Conservation (phyloP, 805 yeast genomes). For the Tetrapisispora taiwanensis region DNA sequence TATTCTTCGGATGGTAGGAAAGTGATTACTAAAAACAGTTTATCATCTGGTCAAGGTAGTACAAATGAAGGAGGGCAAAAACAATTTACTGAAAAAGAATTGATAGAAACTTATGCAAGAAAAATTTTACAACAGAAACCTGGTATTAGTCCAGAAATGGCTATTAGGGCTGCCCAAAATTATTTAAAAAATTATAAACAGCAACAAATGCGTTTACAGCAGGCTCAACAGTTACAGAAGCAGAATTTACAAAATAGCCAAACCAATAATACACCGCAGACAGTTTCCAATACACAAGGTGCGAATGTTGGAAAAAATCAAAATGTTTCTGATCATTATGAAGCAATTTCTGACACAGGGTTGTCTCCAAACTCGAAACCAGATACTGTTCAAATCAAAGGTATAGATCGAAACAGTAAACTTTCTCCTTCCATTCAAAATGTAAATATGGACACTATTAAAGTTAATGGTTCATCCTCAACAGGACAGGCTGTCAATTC, state of each 20-base stretch:
- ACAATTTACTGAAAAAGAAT: slow-evolving; percentile 21
- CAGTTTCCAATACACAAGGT: slow-evolving; percentile 21
- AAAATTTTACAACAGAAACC: slow-evolving; percentile 27
- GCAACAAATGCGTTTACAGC: slow-evolving; percentile 19
- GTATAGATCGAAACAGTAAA: background rate
- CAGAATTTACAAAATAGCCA: slow-evolving; percentile 10
- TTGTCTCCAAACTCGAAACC: background rate
- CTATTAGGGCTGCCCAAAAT: slow-evolving; percentile 27
- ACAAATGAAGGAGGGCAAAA: slow-evolving; percentile 11
- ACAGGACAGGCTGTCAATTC: slow-evolving; percentile 14
- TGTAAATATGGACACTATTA: background rate
- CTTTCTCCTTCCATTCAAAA: background rate
- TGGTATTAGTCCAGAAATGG: slow-evolving; percentile 23
- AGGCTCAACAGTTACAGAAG: slow-evolving; percentile 21
- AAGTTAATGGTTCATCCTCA: background rate
- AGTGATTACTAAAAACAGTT: background rate
- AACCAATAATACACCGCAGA: slow-evolving; percentile 14
- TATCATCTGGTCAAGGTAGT: background rate
- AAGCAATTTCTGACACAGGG: background rate
- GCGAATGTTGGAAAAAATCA: slow-evolving; percentile 3
- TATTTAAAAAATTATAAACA: slow-evolving; percentile 18
- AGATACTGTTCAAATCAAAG: background rate
- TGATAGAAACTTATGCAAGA: slow-evolving; percentile 24
- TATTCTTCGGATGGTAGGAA: background rate
- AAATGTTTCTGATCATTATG: slow-evolving; percentile 5